Evolutionary conservation across 805 yeast genomes (phyloP).

Genomic region (Yamadazyma sp.): DNA sequence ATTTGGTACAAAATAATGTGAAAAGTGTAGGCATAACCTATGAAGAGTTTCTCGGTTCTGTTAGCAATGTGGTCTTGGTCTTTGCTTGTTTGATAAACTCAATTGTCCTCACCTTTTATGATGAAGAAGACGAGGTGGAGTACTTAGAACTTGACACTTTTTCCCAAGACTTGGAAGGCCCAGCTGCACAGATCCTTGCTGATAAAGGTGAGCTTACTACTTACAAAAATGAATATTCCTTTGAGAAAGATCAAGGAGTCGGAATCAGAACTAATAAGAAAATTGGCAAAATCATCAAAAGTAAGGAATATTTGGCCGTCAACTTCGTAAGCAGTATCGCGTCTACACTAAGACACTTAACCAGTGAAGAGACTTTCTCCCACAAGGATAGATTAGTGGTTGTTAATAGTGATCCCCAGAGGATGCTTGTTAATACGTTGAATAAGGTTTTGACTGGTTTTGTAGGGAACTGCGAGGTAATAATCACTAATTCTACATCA

Average conservation of each 20-base stretch:
- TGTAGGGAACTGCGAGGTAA: constrained; percentile 28
- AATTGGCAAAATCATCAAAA: constrained; percentile 14
- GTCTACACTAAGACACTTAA: constrained; percentile 48
- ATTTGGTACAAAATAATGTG: constrained; percentile 17
- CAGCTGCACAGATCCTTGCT: not conserved
- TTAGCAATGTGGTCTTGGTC: constrained; percentile 37
- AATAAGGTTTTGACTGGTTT: constrained; percentile 42
- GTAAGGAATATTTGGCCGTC: constrained; percentile 45
- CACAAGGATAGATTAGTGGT: constrained; percentile 23
- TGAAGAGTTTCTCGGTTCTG: constrained; percentile 21
- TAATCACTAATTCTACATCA: constrained; percentile 16
- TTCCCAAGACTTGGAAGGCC: not conserved
- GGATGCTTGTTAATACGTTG: constrained; percentile 26
- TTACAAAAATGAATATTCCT: constrained; percentile 31
- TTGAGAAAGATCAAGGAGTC: constrained; percentile 37
- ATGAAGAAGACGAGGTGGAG: constrained; percentile 16
- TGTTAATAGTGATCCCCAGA: constrained; percentile 24
- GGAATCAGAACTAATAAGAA: constrained; percentile 26
- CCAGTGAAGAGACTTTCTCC: constrained; percentile 17
- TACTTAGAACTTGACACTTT: constrained; percentile 3
- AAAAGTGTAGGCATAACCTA: constrained; percentile 26
- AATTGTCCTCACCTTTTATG: constrained; percentile 41
- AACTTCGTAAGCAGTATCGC: constrained; percentile 56
- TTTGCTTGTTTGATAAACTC: constrained; percentile 48
- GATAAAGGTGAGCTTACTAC: constrained; percentile 2